Evolutionary conservation across 2,329 filamentous ascomycete genomes (phyloP).

Genomic region (Torrubiellomyces zombiae): DNA sequence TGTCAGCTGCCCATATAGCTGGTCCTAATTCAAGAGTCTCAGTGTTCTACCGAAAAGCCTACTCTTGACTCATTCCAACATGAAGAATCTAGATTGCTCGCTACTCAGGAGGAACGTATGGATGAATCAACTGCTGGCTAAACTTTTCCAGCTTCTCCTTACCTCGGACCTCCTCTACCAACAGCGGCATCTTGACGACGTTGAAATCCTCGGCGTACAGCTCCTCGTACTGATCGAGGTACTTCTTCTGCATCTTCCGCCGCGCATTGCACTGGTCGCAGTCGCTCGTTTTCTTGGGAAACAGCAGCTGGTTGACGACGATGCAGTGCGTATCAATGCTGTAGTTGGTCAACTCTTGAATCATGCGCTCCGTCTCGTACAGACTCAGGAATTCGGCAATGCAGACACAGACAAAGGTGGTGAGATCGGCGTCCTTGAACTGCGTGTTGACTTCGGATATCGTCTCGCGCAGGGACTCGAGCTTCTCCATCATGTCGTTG

Average conservation of each 20-base stretch:
- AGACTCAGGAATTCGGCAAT: constrained; percentile 93
- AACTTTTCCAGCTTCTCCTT: constrained; percentile 89
- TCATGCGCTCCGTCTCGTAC: constrained; percentile 99
- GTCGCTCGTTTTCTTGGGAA: constrained; percentile 66
- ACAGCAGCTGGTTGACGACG: constrained; percentile 94
- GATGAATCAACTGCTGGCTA: constrained; percentile 66
- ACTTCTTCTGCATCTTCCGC: constrained; percentile 98
- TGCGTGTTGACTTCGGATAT: constrained; percentile 93
- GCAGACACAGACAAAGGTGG: constrained; percentile 95
- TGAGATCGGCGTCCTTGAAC: constrained; percentile 92
- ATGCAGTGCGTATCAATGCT: constrained; percentile 93
- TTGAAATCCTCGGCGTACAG: constrained; percentile 93
- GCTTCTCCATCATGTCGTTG: constrained; percentile 82
- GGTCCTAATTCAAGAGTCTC: too few species aligned
- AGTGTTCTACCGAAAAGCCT: too few species aligned
- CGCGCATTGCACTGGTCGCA: constrained; percentile 94
- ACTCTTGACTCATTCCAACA: too few species aligned
- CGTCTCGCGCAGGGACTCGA: constrained; percentile 82
- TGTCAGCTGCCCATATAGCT: too few species aligned
- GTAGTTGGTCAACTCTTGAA: constrained; percentile 88
- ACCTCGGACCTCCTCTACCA: constrained; percentile 89
- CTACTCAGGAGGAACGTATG: constrained; percentile 50
- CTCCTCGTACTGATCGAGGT: constrained; percentile 95
- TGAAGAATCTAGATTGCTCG: too few species aligned
- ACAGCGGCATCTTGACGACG: constrained; percentile 91